Conservation (phyloP, 139 green algal genomes). For the Closterium sp. region DNA sequence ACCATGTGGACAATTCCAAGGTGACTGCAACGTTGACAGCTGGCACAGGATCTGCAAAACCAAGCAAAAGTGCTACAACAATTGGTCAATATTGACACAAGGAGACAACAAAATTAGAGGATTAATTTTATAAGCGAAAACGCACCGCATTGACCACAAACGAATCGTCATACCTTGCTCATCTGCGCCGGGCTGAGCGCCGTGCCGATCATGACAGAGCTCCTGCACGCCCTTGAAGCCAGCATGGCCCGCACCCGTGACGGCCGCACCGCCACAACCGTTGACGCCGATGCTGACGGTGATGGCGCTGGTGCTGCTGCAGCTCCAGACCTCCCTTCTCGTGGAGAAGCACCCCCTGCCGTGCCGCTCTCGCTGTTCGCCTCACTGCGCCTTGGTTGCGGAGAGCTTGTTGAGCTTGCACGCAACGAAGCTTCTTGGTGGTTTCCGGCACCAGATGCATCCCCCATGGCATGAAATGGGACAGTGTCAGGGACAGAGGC, state of each 20-base stretch:
- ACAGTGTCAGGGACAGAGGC: neutral
- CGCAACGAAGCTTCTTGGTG: neutral
- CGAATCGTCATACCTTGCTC: conserved; percentile 48
- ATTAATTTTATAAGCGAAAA: too few species aligned
- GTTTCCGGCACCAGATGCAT: neutral
- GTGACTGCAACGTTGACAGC: conserved; percentile 72
- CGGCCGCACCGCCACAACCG: conserved; percentile 29
- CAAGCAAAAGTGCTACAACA: neutral
- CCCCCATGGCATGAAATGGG: too few species aligned
- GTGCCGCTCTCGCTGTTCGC: too few species aligned
- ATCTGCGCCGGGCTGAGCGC: conserved; percentile 68
- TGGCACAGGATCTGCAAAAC: conserved; percentile 63
- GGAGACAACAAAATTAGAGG: too few species aligned
- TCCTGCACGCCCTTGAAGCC: conserved; percentile 81
- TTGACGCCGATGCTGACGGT: neutral
- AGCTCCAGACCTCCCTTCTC: neutral
- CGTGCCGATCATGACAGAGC: conserved; percentile 95
- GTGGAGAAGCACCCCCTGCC: too few species aligned
- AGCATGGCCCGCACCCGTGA: conserved; percentile 84
- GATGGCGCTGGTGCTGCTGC: neutral
- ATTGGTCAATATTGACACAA: too few species aligned
- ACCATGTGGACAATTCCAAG: conserved; percentile 98
- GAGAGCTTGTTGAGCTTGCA: neutral
- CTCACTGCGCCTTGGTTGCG: too few species aligned
- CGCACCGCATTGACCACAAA: neutral